Conservation (phyloP, 2,329 filamentous ascomycete genomes). For the Neurospora sp. region DNA sequence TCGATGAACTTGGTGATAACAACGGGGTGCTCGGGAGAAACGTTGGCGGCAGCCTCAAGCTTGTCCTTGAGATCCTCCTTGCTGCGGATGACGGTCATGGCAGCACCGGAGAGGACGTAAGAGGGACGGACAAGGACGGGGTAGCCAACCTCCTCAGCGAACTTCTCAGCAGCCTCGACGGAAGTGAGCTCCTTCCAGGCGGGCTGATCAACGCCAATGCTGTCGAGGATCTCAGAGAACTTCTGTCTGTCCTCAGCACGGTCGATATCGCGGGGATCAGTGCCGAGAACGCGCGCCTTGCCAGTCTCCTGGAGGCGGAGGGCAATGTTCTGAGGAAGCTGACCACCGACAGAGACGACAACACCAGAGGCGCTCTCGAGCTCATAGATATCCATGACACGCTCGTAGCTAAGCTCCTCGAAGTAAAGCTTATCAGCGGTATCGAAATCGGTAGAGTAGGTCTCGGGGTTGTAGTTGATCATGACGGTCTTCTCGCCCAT, state of each 20-base stretch:
- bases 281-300: conserved; percentile 83
- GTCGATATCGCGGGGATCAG: conserved; percentile 89
- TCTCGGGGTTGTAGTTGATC: conserved; percentile 90
- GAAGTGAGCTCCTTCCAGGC: conserved; percentile 97
- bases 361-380: conserved; percentile 77
- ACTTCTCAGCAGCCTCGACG: conserved; percentile 75
- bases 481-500: conserved; percentile 97
- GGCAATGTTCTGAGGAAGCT: conserved; percentile 95
- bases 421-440: conserved; percentile 89
- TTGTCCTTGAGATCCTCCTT: conserved; percentile 89
- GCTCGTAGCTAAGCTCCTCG: conserved; percentile 91
- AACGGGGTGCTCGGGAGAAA: conserved; percentile 93
- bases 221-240: conserved; percentile 94
- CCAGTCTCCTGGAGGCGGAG: conserved; percentile 87
- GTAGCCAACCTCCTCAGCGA: conserved; percentile 78
- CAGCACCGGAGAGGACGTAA: conserved; percentile 94
- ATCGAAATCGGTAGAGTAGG: conserved; percentile 76
- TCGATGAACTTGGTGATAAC: conserved; percentile 99
- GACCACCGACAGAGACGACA: conserved; percentile 90
- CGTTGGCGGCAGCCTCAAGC: conserved; percentile 78
- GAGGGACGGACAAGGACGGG: conserved; percentile 90
- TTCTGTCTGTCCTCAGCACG: conserved; percentile 97
- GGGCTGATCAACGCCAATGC: conserved; percentile 92
- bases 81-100: conserved; percentile 93
- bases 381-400: conserved; percentile 98